Evolutionary conservation across 257 asterid species (phyloP), one percentile per base, ranked within the genome.

Genomic region (Gentiana straminea): DNA sequence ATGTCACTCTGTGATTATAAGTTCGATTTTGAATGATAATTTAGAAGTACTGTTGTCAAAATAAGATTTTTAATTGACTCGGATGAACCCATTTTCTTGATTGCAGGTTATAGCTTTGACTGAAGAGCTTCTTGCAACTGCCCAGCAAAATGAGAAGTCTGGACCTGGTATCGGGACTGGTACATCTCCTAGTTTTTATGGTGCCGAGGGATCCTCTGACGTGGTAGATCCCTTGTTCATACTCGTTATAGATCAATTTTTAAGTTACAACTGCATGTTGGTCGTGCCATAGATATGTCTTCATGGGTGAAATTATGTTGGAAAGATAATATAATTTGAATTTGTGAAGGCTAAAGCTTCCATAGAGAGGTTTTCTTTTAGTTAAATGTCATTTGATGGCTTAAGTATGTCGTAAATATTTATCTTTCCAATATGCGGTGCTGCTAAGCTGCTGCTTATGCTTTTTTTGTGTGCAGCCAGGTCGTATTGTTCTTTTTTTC

Each of bases 61-160:
- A 51, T 51, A 74, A 60, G 47, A 13, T 13, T 13, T 71, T 48
- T 58, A 54, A 35, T 52, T 68, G 52, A 70, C 62, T 68, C 61
- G 55, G 52, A 59, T 57, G 52, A 56, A 53, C 55, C 63, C 37
- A 51, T 60, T 68, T 60, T 49, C 64, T 70, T 63, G 70, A 56
- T 52, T 71, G 69, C 81, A 92, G 99, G 97, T 92, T 68, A 88
- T 92, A 72, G 82, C 74, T 51, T 73, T 92, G 73, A 88, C 97
- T 33, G 95, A 92, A 74, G 99, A 92, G 84, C 95, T 92, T 71
- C 79, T 92, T 65, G 81, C 55, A 61, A 80, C 99, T 56, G 85
- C 97, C 59, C 86, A 73, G 73, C 88, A 74, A 70, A 83, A 67
- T 72, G 93, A 83, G 39, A 66, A 76, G 64, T 61, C 85, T 62